Evolutionary conservation across 2,329 filamentous ascomycete species (phyloP).

Genomic region (Penicillium sp.): DNA sequence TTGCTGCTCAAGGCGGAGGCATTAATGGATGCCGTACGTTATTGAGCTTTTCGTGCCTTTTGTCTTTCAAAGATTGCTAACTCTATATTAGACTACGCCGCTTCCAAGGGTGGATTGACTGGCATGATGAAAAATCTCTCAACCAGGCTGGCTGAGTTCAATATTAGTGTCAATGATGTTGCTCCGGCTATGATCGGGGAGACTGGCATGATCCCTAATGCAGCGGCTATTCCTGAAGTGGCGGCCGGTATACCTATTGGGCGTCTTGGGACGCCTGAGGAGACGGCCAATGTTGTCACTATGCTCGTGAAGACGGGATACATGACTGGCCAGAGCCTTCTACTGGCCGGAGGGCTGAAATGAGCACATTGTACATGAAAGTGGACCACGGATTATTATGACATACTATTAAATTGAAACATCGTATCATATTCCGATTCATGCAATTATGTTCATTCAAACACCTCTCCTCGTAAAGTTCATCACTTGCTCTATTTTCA

Average conservation of each 20-base stretch:
- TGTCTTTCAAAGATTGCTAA: neutral
- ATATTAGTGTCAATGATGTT: slow-evolving; percentile 69
- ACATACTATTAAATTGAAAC: neutral
- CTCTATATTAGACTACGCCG: slow-evolving; percentile 50
- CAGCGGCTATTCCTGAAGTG: slow-evolving; percentile 60
- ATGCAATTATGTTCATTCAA: slow-evolving; percentile 1
- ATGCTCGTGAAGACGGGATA: slow-evolving; percentile 65
- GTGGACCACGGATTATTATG: neutral
- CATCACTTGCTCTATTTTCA: slow-evolving; percentile 8
- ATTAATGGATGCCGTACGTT: slow-evolving; percentile 61
- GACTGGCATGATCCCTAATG: slow-evolving; percentile 64
- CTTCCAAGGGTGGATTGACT: slow-evolving; percentile 63
- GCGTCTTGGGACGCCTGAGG: slow-evolving; percentile 59
- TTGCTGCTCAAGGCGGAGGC: slow-evolving; percentile 64
- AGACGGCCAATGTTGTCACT: slow-evolving; percentile 62
- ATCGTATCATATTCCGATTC: neutral
- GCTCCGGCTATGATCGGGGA: slow-evolving; percentile 69
- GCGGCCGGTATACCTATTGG: slow-evolving; percentile 63
- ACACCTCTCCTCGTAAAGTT: neutral
- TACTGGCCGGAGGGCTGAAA: slow-evolving; percentile 57
- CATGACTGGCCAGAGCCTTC: slow-evolving; percentile 58
- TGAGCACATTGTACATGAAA: slow-evolving; percentile 23
- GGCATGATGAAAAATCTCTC: slow-evolving; percentile 68
- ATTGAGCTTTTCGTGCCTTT: neutral
- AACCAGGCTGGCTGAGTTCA: slow-evolving; percentile 59